Evolutionary conservation across 2,329 filamentous ascomycete genomes (phyloP), one percentile per base, ranked within the genome.

Genomic region (Pseudogymnoascus sp.): DNA sequence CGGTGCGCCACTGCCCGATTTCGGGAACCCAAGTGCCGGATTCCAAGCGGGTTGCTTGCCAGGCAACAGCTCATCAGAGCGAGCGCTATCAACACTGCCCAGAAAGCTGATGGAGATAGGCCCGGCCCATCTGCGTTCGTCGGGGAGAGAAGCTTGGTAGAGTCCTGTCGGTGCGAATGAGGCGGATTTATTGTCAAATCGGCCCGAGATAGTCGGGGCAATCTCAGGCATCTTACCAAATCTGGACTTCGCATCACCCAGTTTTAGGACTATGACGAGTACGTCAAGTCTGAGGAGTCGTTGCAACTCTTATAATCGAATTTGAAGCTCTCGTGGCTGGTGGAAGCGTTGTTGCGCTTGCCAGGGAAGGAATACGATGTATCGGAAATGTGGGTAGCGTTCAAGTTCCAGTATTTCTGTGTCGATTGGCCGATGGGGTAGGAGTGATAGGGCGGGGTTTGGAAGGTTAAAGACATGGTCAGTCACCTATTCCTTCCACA

Each of bases 121-220:
- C 3, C 46, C 46, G n/a, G 23, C 14, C 46, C 46, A 53, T 53
- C 46, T 28, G 14, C 23, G 46, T 28, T 53, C 46, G 4, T 53
- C 46, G 14, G 46, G 46, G 7, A 53, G 46, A 8, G 46, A 9
- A 14, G 46, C 46, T 16, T 31, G 46, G 14, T 53, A 53, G 46
- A 53, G 23, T 8, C 46, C 46, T n/a, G 25, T 28, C 8, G 28
- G 46, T 31, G 23, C 46, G 7, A 53, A 31, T 11, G 46, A 28
- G 46, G 46, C 46, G 23, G 46, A 53, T 28, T 53, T 53, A 23
- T 53, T 53, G 46, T 53, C 46, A 53, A 53, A 53, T 6, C 23
- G 46, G 6, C 46, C 46, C 21, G 46, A 9, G 46, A 53, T 53
- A 16, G 46, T 53, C 14, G 46, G 46, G 25, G 46, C 23, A 31